Conservation (phyloP, 495 filamentous ascomycete species). For the Xylaria telfairii region DNA sequence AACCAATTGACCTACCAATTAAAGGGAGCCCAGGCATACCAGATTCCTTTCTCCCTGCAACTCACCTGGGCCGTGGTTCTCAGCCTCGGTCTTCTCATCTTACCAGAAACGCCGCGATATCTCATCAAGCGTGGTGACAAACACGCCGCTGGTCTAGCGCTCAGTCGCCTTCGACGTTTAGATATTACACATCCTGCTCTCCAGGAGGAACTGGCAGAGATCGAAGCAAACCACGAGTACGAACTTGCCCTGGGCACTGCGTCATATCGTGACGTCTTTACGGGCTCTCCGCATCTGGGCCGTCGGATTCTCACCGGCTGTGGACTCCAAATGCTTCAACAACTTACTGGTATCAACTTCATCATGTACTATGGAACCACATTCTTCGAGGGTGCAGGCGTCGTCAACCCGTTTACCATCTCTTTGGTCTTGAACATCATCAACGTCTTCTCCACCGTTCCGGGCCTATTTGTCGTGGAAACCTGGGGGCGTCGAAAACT, state of each 20-base stretch:
- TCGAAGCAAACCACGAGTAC: conserved; percentile 88
- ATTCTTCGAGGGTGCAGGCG: conserved; percentile 72
- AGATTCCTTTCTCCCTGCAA: conserved; percentile 86
- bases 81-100: conserved; percentile 70
- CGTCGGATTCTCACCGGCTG: conserved; percentile 62
- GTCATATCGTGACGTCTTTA: conserved; percentile 74
- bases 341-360: conserved; percentile 64
- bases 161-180: conserved; percentile 77
- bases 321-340: conserved; percentile 64
- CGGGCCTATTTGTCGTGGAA: conserved; percentile 77
- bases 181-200: conserved; percentile 77
- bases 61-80: conserved; percentile 85
- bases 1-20: conserved; percentile 76
- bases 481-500: conserved; percentile 76
- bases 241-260: conserved; percentile 78
- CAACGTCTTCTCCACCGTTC: conserved; percentile 75
- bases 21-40: conserved; percentile 70
- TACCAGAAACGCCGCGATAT: conserved; percentile 90
- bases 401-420: conserved; percentile 70
- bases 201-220: conserved; percentile 81
- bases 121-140: conserved; percentile 78
- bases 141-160: conserved; percentile 71
- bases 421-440: conserved; percentile 77
- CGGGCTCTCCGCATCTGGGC: conserved; percentile 62
- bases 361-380: conserved; percentile 81